Evolutionary conservation across 148 eudicot genomes (phyloP), one percentile per base, ranked within the genome.

Genomic region (Rhododendron ovatum): DNA sequence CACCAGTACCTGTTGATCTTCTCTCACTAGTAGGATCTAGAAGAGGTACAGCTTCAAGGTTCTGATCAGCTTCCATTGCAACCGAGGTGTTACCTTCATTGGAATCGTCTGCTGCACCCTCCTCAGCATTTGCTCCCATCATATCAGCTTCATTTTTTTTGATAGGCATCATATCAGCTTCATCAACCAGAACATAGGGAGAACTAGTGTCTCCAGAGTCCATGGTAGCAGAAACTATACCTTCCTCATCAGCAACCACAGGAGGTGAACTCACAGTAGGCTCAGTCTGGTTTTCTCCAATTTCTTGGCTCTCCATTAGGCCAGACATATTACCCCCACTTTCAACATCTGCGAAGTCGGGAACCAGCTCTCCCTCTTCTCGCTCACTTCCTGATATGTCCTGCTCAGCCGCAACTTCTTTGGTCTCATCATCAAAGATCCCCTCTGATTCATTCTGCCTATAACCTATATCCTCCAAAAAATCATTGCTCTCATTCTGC

Each of bases 291-390:
- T 39, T 82, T 84, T 92, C 96, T 51, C 85, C 88, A 35, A 55
- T 57, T 87, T 88, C 94, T 80, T 88, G 93, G 85, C 88, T 83
- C 84, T 87, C 94, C 17, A 47, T 80, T 65, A 84, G 50, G 26
- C 84, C 65, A 57, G 87, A 81, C 80, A 71, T 79, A 80, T 84
- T 93, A 84, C 84, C 93, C 71, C 86, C 94, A 67, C 85, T 92
- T n/a, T 91, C 98, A 77, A 85, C 69, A 77, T 92, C 91, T 26
- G 86, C 88, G 81, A 82, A 87, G 80, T 91, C 96, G 14, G 92
- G 85, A 77, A 74, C 85, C 84, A 94, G 67, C 87, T 95, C 98
- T 80, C 98, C 99, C 88, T 91, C 99, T 91, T 96, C 99, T 86
- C 84, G 87, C 50, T 96, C 98, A 82, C 86, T 88, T 30, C 84